Conservation (phyloP, 2,329 filamentous ascomycete species). For the Cladophialophora immunda region DNA sequence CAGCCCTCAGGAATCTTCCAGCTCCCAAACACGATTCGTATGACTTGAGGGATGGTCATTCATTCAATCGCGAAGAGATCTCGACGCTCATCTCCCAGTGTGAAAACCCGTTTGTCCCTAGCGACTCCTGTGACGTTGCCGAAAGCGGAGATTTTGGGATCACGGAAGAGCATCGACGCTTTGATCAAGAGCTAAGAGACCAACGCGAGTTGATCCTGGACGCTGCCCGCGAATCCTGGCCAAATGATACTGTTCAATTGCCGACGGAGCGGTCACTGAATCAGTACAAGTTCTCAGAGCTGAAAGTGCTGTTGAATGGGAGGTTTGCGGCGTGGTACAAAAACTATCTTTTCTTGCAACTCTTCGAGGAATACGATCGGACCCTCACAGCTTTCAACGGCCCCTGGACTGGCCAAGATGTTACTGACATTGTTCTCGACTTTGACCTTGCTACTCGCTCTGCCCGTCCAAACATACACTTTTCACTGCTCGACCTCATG, state of each 20-base stretch:
- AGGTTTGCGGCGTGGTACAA: conserved; percentile 21
- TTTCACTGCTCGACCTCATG: conserved; percentile 27
- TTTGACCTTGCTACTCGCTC: neutral
- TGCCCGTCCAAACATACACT: conserved; percentile 3
- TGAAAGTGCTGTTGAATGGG: conserved; percentile 16
- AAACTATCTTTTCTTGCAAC: conserved; percentile 23
- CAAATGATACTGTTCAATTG: conserved; percentile 6
- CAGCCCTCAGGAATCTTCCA: conserved; percentile 16
- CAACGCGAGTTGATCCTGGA: conserved; percentile 13
- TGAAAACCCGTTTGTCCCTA: conserved; percentile 10
- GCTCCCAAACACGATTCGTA: conserved; percentile 19
- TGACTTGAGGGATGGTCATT: conserved; percentile 18
- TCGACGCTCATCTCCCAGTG: conserved; percentile 12
- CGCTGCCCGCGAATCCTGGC: conserved; percentile 16
- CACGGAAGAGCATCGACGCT: conserved; percentile 2
- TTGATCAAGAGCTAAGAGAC: conserved; percentile 4
- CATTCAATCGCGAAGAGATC: conserved; percentile 11
- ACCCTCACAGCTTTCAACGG: conserved; percentile 1
- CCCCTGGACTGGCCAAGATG: conserved; percentile 3
- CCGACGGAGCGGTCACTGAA: neutral
- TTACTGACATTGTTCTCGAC: neutral
- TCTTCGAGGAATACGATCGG: conserved; percentile 16
- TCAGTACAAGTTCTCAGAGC: conserved; percentile 5
- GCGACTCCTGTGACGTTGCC: neutral
- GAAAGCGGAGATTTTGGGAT: conserved; percentile 1